A percentile compares a stretch with the other conserved stretches of the same genome.
These are phyloP conservation scores for Wickerhamomyces canadensis DNA, from an alignment of 805 yeast species.

Conservation along the genomic window DNA sequence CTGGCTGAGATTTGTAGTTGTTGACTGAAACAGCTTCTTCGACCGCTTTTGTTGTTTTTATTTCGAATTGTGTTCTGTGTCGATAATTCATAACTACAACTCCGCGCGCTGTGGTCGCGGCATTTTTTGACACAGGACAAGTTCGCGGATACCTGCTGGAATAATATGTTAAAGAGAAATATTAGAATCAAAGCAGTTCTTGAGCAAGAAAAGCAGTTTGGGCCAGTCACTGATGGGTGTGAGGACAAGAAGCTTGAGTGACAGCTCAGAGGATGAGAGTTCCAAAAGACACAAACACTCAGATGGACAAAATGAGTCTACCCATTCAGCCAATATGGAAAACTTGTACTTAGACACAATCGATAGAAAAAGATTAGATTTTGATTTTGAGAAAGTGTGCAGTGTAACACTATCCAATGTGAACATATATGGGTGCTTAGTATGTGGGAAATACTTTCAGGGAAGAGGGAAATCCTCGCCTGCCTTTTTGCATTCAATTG, in stretches of 20 bases:
- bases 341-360: slow-evolving; percentile 25
- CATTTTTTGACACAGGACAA: no score
- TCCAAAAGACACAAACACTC: no score
- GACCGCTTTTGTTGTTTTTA: no score
- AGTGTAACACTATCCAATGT: slow-evolving; percentile 52
- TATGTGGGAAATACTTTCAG: slow-evolving; percentile 68
- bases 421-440: slow-evolving; percentile 66
- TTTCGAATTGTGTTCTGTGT: no score
- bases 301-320: background rate
- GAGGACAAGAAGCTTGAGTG: background rate
- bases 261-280: background rate
- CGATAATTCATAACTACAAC: no score
- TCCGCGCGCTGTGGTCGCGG: no score
- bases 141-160: no score
- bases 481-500: slow-evolving; percentile 63
- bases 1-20: no score
- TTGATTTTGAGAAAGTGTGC: slow-evolving; percentile 67
- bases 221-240: background rate
- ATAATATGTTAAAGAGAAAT: no score
- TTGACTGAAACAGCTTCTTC: no score
- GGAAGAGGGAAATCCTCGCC: slow-evolving; percentile 63
- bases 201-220: no score
- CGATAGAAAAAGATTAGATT: slow-evolving; percentile 39
- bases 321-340: slow-evolving; percentile 1
- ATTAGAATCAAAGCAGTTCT: no score